These are phyloP conservation scores for Thielaviopsis populi DNA, from an alignment of 2,329 filamentous ascomycete genomes.

Conservation along the genomic window DNA sequence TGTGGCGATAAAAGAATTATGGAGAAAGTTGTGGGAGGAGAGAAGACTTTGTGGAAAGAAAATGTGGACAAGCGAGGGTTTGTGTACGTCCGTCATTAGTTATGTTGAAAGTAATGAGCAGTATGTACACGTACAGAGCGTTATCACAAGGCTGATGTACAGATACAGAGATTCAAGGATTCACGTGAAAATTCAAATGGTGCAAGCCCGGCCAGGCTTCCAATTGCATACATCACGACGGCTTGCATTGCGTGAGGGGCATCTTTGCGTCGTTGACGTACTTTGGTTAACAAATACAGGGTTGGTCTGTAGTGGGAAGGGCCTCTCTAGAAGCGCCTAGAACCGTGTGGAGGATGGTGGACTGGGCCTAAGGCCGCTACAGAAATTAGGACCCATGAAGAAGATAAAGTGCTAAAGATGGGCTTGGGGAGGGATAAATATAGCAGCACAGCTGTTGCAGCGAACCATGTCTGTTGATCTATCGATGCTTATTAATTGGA, in stretches of 20 bases:
- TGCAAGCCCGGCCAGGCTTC: neutral
- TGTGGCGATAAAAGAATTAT: neutral
- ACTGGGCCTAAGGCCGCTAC: neutral
- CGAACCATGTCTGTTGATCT: neutral
- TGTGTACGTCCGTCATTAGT: neutral
- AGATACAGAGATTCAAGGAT: neutral
- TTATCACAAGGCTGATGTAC: neutral
- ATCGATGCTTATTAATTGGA: too few relatives aligned
- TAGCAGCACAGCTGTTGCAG: neutral
- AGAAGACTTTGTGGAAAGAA: too few relatives aligned
- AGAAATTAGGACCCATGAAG: too few relatives aligned
- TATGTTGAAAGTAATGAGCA: neutral
- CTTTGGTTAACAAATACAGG: neutral
- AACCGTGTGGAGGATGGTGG: neutral
- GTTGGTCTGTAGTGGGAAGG: neutral
- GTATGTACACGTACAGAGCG: neutral
- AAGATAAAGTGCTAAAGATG: neutral
- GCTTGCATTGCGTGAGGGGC: too few relatives aligned
- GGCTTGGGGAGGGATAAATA: neutral
- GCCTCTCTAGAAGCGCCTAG: neutral
- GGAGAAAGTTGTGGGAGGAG: neutral
- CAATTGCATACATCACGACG: neutral
- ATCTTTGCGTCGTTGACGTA: neutral
- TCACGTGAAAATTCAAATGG: neutral
- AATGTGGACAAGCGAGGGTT: too few relatives aligned